Percentiles rank a stretch among this genome's conserved stretches.
phyloP scores from a whole-genome alignment of 305 asterid species.

The Rubia peregrina region DNA sequence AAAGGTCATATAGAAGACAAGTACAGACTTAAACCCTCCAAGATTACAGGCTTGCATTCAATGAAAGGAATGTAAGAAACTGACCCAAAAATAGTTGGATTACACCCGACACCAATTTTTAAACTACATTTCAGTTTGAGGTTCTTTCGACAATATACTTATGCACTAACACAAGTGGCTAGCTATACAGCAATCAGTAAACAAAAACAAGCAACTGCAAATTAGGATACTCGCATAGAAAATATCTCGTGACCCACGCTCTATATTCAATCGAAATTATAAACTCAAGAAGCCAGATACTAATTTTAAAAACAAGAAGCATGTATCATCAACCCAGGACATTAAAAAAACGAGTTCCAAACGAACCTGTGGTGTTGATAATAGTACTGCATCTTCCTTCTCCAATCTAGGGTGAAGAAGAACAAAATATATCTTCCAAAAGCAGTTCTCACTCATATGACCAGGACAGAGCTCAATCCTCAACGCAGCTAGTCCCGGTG shows the following conservation, averaged over 20 bases:
- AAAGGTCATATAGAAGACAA: background rate
- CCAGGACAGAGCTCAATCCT: constrained; percentile 92
- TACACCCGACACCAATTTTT: background rate
- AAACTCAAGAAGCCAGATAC: background rate
- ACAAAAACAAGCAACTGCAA: background rate
- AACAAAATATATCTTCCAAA: constrained; percentile 96
- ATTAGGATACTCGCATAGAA: background rate
- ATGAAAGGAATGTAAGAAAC: background rate
- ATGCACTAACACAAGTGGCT: background rate
- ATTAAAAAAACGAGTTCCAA: constrained; percentile 8
- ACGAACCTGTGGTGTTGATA: constrained; percentile 80
- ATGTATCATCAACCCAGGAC: background rate
- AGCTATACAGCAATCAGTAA: background rate
- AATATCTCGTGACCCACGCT: background rate
- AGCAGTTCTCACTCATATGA: constrained; percentile 74
- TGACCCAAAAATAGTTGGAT: background rate
- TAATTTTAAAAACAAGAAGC: background rate
- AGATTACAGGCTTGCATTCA: background rate
- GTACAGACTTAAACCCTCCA: constrained; percentile 26
- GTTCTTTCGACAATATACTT: background rate
- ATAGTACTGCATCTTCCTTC: constrained; percentile 53
- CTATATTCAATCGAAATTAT: background rate
- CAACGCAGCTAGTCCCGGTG: constrained; percentile 76
- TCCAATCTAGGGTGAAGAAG: constrained; percentile 78
- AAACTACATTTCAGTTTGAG: background rate